Evolutionary conservation across 1,284 basidiomycete species (phyloP).

Genomic region (Bjerkandera adusta): DNA sequence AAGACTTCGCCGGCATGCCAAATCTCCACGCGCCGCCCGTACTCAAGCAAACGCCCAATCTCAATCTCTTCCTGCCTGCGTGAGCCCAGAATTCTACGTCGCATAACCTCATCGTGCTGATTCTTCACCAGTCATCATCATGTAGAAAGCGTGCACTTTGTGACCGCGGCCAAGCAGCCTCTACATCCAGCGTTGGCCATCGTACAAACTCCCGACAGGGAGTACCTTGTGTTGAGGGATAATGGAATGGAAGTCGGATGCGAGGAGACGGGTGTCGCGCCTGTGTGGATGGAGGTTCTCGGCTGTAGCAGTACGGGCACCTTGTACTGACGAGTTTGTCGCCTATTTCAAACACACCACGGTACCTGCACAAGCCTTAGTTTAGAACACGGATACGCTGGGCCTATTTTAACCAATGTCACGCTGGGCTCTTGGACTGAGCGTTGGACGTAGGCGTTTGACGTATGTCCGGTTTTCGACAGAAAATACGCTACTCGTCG

Average conservation of each 20-base stretch:
- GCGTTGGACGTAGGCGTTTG: too few relatives aligned
- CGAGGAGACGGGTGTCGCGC: conserved; percentile 67
- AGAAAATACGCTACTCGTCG: too few relatives aligned
- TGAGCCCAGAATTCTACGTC: conserved; percentile 29
- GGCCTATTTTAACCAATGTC: too few relatives aligned
- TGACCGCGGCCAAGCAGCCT: conserved; percentile 32
- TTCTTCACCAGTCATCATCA: conserved; percentile 56
- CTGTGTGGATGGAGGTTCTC: conserved; percentile 60
- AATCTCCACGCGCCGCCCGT: conserved; percentile 14
- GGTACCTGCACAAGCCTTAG: too few relatives aligned
- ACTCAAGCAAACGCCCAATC: conserved; percentile 18
- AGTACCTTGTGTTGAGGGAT: conserved; percentile 65
- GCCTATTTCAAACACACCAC: too few relatives aligned
- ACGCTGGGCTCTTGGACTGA: too few relatives aligned
- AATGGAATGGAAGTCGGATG: conserved; percentile 76
- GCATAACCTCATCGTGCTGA: not conserved
- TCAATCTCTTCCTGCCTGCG: conserved; percentile 65
- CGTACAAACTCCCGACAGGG: conserved; percentile 63
- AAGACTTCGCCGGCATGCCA: conserved; percentile 55
- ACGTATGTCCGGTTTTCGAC: too few relatives aligned
- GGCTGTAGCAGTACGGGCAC: conserved; percentile 40
- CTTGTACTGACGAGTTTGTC: too few relatives aligned
- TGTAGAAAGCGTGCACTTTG: conserved; percentile 72
- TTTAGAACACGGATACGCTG: too few relatives aligned
- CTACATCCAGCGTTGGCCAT: conserved; percentile 64